Conservation (phyloP, 1,284 basidiomycete species). For the Ceraceosorus guamensis region DNA sequence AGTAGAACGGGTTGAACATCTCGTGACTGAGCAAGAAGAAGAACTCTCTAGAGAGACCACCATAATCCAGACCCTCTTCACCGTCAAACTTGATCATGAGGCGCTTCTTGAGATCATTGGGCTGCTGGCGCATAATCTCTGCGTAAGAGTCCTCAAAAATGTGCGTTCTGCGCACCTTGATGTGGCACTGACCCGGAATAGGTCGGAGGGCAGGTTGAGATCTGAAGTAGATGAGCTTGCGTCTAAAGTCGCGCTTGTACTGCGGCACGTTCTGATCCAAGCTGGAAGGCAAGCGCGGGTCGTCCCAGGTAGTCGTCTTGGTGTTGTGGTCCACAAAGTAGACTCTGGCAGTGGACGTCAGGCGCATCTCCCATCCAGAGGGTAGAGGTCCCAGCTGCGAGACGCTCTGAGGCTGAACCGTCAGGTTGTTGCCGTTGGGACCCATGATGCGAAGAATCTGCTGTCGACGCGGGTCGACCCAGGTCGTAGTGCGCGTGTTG, state of each 20-base stretch:
- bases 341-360: conserved; percentile 82
- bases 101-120: conserved; percentile 90
- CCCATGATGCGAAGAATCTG: conserved; percentile 79
- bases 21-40: conserved; percentile 99
- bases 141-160: conserved; percentile 95
- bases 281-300: conserved; percentile 70
- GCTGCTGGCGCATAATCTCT: conserved; percentile 87
- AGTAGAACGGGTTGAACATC: conserved; percentile 68
- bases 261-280: conserved; percentile 93
- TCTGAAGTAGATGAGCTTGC: conserved; percentile 98
- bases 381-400: conserved; percentile 89
- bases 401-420: conserved; percentile 70
- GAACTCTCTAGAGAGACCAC: conserved; percentile 96
- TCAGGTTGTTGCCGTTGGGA: conserved; percentile 68
- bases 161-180: conserved; percentile 85
- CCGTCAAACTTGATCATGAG: conserved; percentile 99
- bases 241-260: conserved; percentile 97
- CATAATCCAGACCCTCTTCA: conserved; percentile 96
- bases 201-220: conserved; percentile 87
- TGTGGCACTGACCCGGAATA: conserved; percentile 79
- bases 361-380: conserved; percentile 94
- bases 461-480: conserved; percentile 91
- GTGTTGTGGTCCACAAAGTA: conserved; percentile 96
- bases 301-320: conserved; percentile 92
- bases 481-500: conserved; percentile 91